Base-by-base conservation (phyloP, 208 protist genomes). In the Zelonia costaricensis region DNA sequence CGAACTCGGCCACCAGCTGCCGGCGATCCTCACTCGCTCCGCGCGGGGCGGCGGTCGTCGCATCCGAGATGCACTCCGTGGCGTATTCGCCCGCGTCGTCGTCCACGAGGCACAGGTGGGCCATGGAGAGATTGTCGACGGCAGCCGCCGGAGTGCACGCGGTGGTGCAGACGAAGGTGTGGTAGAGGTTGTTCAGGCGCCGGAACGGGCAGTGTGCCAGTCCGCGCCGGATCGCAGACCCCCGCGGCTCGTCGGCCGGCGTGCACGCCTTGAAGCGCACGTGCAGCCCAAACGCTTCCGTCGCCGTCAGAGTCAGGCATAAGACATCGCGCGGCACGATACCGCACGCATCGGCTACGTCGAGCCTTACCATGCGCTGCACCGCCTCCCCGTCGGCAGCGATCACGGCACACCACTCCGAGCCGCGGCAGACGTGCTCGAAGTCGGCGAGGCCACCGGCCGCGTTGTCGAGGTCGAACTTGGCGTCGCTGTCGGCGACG, bases 321-420 rank as follows among this genome's bases (percentile, higher is more conserved):
- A 31, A 45, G 15, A 72, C 39, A 31, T 63, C 65, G 20, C n/a
- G 22, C 28, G 49, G 42, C 1, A 28, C 15, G n/a, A 64, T 33
- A 30, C 28, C 47, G 23, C 56, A 64, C 20, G 25, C 47, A 0
- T 30, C 28, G 3, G 47, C 7, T 12, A 72, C 59, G 52, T 72
- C 65, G 15, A 39, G 31, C 2, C 56, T 39, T n/a, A 56, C 43
- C 1, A 64, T 25, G 12, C 42, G 53, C 35, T 72, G 65, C 25
- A 72, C 48, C 0, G 38, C 55, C 28, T 72, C 56, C 15, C 42
- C 42, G 49, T 72, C 46, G 16, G 38, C 65, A 3, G 28, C 31
- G 2, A 72, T 39, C 0, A 72, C 57, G 27, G 46, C 56, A 38
- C 56, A 72, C 65, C 65, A 72, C 13, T 51, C 27, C 6, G 65